phyloP scores from a whole-genome alignment of 345 rosid species.

The Citropsis articulata region DNA sequence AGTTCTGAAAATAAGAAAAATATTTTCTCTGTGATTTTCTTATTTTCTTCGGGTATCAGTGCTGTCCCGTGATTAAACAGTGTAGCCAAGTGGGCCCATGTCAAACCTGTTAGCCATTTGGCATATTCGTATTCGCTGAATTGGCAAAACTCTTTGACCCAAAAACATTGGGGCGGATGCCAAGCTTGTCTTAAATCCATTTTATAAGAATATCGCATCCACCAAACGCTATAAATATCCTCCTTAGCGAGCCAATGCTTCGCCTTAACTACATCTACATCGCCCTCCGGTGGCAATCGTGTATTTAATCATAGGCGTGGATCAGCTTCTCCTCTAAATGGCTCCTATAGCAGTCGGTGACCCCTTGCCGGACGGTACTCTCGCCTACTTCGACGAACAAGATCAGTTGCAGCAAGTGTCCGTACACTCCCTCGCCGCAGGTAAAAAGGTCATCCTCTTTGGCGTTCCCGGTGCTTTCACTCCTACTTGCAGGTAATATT shows the following conservation, averaged over 20 bases:
- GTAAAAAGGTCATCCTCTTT: conserved; percentile 76
- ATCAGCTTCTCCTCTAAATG: conserved; percentile 30
- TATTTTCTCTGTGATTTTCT: too few relatives aligned
- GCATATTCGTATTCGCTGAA: not conserved
- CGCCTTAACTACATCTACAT: too few relatives aligned
- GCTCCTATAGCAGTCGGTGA: conserved; percentile 87
- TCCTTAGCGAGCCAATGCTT: fast-evolving
- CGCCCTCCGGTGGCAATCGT: too few relatives aligned
- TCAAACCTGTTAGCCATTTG: not conserved
- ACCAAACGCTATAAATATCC: not conserved
- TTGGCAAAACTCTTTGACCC: not conserved
- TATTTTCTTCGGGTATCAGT: too few relatives aligned
- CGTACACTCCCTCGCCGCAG: conserved; percentile 77
- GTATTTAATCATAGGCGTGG: not conserved
- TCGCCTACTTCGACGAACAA: conserved; percentile 82
- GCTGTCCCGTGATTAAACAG: too few relatives aligned
- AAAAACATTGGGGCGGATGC: conserved; percentile 3
- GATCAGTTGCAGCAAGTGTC: conserved; percentile 78
- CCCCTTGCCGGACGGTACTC: conserved; percentile 69
- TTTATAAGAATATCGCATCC: not conserved
- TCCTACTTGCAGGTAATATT: conserved; percentile 87
- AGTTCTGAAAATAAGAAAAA: too few relatives aligned
- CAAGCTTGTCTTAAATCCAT: conserved; percentile 1
- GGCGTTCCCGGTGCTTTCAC: conserved; percentile 99
- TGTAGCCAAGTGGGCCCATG: not conserved